A percentile compares a stretch with the other conserved stretches of the same genome.
Evolutionary conservation across 2,329 filamentous ascomycete genomes (phyloP).

Genomic region (Teratosphaeriaceae sp.): DNA sequence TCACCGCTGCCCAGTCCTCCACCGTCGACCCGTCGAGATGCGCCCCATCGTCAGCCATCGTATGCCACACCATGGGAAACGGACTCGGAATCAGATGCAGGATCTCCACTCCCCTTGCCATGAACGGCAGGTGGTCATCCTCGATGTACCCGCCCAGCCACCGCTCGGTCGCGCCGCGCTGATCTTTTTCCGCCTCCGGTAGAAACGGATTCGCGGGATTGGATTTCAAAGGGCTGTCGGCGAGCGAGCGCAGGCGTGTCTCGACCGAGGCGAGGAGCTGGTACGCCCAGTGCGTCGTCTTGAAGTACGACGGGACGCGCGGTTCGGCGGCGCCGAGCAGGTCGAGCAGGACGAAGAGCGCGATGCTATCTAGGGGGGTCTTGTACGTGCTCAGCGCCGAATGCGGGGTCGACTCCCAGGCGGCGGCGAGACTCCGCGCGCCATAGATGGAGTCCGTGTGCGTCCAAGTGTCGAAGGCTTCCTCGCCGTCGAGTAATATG

Average conservation of each 20-base stretch:
- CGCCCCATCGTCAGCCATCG: conserved; percentile 70
- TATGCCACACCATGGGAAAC: conserved; percentile 86
- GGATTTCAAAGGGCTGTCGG: conserved; percentile 33
- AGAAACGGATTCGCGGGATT: conserved; percentile 50
- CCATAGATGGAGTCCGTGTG: conserved; percentile 82
- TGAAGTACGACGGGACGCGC: conserved; percentile 75
- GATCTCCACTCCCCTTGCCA: conserved; percentile 77
- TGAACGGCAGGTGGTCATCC: conserved; percentile 91
- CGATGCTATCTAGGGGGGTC: conserved; percentile 70
- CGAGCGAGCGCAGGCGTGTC: conserved; percentile 57
- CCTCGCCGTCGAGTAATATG: conserved; percentile 85
- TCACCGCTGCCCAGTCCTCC: conserved; percentile 79
- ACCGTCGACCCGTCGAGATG: conserved; percentile 75
- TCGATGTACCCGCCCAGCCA: conserved; percentile 48
- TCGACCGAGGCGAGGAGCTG: conserved; percentile 68
- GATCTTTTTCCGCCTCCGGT: conserved; percentile 52
- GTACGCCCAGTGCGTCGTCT: conserved; percentile 92
- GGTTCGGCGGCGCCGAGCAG: conserved; percentile 68
- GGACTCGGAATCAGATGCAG: conserved; percentile 81
- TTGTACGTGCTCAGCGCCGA: conserved; percentile 67
- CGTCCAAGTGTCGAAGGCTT: conserved; percentile 79
- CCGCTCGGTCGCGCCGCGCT: conserved; percentile 29
- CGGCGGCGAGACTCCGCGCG: conserved; percentile 65
- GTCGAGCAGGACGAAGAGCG: conserved; percentile 86
- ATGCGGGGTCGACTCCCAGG: conserved; percentile 69